Evolutionary conservation across 2,329 filamentous ascomycete genomes (phyloP).

Genomic region (Bipolaris gigantea): DNA sequence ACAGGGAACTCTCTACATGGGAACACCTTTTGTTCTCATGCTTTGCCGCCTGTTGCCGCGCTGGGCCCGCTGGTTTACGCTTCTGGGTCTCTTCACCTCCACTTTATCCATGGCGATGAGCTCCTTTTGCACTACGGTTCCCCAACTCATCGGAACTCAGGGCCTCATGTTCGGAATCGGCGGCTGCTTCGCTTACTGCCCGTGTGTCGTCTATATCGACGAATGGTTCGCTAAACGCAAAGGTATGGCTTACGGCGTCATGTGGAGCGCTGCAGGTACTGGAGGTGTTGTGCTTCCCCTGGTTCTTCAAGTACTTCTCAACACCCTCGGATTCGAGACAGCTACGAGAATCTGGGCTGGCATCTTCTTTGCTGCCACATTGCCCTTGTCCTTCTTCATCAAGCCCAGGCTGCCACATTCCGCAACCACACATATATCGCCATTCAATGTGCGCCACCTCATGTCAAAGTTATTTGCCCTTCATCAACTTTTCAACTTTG

Average conservation of each 20-base stretch:
- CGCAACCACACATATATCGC: not conserved
- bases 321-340: slow-evolving; percentile 43
- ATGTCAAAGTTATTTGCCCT: not conserved
- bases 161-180: slow-evolving; percentile 46
- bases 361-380: not conserved
- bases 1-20: too few species aligned
- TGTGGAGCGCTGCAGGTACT: slow-evolving; percentile 52
- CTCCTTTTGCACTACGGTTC: slow-evolving; percentile 34
- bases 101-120: not conserved
- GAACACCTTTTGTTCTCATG: too few species aligned
- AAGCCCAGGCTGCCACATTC: not conserved
- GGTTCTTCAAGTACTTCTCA: slow-evolving; percentile 45
- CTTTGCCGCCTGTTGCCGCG: slow-evolving; percentile 16
- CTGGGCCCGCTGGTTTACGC: slow-evolving; percentile 14
- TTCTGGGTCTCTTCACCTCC: not conserved
- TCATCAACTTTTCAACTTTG: slow-evolving; percentile 38
- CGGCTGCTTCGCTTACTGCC: slow-evolving; percentile 52
- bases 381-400: not conserved
- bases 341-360: slow-evolving; percentile 47
- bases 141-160: slow-evolving; percentile 42
- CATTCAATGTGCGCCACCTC: not conserved
- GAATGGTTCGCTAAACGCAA: slow-evolving; percentile 63
- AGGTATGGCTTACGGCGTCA: slow-evolving; percentile 63
- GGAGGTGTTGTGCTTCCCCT: slow-evolving; percentile 51
- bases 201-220: slow-evolving; percentile 57